Evolutionary conservation across 305 asterid genomes (phyloP), one percentile per base, ranked within the genome.

Genomic region (Nicotiana rustica): DNA sequence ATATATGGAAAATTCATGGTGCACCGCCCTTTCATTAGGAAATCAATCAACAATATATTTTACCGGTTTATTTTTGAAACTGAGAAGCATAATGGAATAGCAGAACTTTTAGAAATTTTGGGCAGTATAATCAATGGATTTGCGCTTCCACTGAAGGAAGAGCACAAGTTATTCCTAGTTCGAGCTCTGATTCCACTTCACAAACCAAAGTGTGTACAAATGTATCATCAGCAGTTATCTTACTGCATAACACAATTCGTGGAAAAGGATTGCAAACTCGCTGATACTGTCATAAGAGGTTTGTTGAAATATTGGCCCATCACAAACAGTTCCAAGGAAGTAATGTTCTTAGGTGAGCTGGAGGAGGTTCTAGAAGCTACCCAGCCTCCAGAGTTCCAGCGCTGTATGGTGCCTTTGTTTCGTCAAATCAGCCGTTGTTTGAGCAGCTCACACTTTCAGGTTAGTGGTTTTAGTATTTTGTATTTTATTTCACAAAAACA

Each of bases 361-460:
- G 99, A 94, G 86, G 99, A 95, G 87, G 98, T 95, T 80, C 67
- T 95, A 83, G 99, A 95, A 90, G 97, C 96, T 49, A 95, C 99
- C 69, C 99, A 94, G 88, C 90, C 90, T 77, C 97, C 98, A 7
- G 99, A 95, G 86, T 95, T 95, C 75, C 97, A 93, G 89, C 97
- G 98, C 17, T 94, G 97, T 78, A 93, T 95, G 99, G 98, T 93
- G 61, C 99, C 97, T 81, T 86, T 95, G 88, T 95, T 95, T 81
- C 93, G 89, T 84, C 93, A 90, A 89, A 89, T 95, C 83, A 89
- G 91, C 70, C 92, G 93, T 29, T 92, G 98, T 82, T 82, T 95
- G 80, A 91, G 93, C 89, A 94, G 99, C 86, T 95, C 95, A 8
- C 99, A 95, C 88, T 95, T 95, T 91, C 99, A 95, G 99, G 99